Evolutionary conservation across 2,329 filamentous ascomycete genomes (phyloP).

Genomic region (Thelonectria blattea): DNA sequence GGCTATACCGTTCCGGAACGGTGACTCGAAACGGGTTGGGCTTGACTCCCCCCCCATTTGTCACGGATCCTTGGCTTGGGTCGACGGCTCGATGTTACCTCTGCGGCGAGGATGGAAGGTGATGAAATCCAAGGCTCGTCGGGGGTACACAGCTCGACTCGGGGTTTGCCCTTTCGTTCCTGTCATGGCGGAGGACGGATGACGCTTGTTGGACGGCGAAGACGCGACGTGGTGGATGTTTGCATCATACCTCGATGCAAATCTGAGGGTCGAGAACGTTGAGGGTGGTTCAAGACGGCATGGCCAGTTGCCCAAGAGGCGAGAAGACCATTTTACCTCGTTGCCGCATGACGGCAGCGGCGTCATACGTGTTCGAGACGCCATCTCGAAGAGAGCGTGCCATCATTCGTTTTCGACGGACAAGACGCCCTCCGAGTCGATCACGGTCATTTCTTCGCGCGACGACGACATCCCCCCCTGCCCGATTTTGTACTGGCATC

Average conservation of each 20-base stretch:
- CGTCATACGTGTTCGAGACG: neutral
- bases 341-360: slow-evolving; percentile 25
- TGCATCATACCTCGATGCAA: slow-evolving; percentile 32
- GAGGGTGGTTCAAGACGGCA: slow-evolving; percentile 25
- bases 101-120: slow-evolving; percentile 25
- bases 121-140: slow-evolving; percentile 18
- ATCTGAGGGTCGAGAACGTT: slow-evolving; percentile 31
- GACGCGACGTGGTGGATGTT: slow-evolving; percentile 24
- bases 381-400: slow-evolving; percentile 13
- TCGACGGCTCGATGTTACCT: slow-evolving; percentile 22
- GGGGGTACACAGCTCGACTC: neutral
- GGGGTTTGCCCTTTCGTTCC: neutral
- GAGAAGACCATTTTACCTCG: slow-evolving; percentile 8
- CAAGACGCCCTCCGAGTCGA: neutral
- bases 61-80: slow-evolving; percentile 5
- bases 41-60: neutral
- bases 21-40: neutral
- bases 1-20: slow-evolving; percentile 19
- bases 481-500: too few species aligned
- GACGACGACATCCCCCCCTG: too few species aligned
- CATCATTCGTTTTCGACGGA: neutral
- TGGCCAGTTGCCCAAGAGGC: slow-evolving; percentile 6
- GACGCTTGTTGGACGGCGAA: slow-evolving; percentile 11
- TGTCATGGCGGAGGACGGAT: slow-evolving; percentile 1
- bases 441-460: too few species aligned